Conservation (phyloP, 352 stramenopile species). For the Phytophthora pinifolia region DNA sequence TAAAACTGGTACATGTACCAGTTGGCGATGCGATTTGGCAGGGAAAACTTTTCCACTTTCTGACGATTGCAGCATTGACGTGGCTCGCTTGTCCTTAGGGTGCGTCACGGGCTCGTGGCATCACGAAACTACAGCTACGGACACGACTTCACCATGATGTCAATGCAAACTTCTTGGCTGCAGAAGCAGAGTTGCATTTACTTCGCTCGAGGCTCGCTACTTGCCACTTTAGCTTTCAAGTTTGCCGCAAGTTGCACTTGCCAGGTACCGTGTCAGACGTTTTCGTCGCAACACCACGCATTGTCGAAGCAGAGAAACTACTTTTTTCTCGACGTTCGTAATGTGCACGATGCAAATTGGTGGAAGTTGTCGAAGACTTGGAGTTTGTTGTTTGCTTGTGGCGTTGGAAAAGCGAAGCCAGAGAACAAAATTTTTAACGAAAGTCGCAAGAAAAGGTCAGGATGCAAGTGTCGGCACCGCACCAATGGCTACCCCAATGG, state of each 20-base stretch:
- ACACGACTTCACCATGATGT: too few relatives aligned
- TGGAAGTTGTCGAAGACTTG: not conserved
- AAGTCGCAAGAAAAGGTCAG: too few relatives aligned
- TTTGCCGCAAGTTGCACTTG: too few relatives aligned
- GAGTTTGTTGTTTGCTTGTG: not conserved
- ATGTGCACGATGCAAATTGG: not conserved
- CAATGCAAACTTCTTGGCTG: too few relatives aligned
- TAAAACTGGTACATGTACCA: conserved; percentile 1
- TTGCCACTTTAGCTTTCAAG: too few relatives aligned
- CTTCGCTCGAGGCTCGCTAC: too few relatives aligned
- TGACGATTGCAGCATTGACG: too few relatives aligned
- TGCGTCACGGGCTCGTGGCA: not conserved
- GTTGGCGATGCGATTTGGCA: conserved; percentile 11
- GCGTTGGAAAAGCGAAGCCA: conserved; percentile 10
- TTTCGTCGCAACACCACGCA: not conserved
- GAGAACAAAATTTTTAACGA: not conserved
- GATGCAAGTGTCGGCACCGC: conserved; percentile 1
- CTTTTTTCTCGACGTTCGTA: conserved; percentile 1
- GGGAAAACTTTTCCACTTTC: not conserved
- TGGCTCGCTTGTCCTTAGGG: not conserved
- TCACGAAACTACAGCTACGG: too few relatives aligned
- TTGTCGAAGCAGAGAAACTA: conserved; percentile 3
- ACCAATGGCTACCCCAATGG: conserved; percentile 10
- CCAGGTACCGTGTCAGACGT: not conserved
- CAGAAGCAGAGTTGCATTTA: too few relatives aligned